These are phyloP conservation scores for Leccinum boreale DNA, from an alignment of 768 basidiomycete species.

Conservation along the genomic window DNA sequence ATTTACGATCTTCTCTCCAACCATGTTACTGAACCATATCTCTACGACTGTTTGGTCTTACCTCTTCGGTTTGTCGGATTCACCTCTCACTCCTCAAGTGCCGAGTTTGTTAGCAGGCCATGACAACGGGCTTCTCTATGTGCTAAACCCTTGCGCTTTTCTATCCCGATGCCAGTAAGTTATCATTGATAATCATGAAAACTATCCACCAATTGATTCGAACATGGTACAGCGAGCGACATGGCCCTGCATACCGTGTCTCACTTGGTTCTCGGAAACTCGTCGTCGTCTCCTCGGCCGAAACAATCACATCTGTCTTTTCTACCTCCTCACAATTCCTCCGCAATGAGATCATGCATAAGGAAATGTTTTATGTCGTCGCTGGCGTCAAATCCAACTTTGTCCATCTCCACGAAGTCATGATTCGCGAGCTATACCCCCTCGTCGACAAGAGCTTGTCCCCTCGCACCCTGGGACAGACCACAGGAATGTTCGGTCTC, in stretches of 20 bases:
- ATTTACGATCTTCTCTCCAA: neutral
- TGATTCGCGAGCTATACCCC: slow-evolving; percentile 21
- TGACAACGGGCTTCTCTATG: slow-evolving; percentile 14
- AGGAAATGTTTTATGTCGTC: slow-evolving; percentile 12
- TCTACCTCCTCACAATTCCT: slow-evolving; percentile 4
- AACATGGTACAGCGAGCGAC: slow-evolving; percentile 9
- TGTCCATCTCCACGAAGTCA: slow-evolving; percentile 10
- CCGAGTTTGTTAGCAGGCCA: slow-evolving; percentile 14
- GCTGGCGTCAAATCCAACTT: slow-evolving; percentile 8
- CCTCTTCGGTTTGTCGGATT: neutral
- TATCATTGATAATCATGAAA: neutral
- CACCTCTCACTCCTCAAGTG: neutral
- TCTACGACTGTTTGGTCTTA: neutral
- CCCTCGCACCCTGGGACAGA: slow-evolving; percentile 6
- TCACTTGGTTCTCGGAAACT: slow-evolving; percentile 18
- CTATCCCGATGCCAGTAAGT: slow-evolving; percentile 21
- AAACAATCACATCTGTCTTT: slow-evolving; percentile 12
- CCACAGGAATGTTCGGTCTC: slow-evolving; percentile 11
- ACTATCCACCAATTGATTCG: neutral
- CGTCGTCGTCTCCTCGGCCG: slow-evolving; percentile 13
- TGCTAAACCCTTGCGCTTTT: slow-evolving; percentile 6
- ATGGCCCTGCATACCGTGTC: slow-evolving; percentile 14
- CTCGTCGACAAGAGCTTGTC: slow-evolving; percentile 21
- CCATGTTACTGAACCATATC: neutral
- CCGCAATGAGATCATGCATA: slow-evolving; percentile 8